These are phyloP conservation scores for Mucor circinelloides DNA, from an alignment of 371 early-diverging fungal genomes.

Conservation along the genomic window DNA sequence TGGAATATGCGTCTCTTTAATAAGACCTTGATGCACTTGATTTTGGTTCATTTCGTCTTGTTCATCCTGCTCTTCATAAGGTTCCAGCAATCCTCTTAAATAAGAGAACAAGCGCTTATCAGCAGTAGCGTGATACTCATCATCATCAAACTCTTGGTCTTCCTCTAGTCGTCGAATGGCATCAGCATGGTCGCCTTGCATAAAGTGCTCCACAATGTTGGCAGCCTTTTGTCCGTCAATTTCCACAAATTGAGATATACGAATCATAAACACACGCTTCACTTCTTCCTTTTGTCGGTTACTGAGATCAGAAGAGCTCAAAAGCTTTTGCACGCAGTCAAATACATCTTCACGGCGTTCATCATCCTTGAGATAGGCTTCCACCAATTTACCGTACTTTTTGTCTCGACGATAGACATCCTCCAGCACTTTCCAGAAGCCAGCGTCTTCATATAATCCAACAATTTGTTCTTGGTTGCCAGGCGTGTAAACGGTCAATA, in stretches of 20 bases:
- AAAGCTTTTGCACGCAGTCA: conserved; percentile 57
- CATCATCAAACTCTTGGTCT: conserved; percentile 55
- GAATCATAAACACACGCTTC: conserved; percentile 61
- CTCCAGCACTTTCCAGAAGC: conserved; percentile 77
- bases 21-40: conserved; percentile 12
- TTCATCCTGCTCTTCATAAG: conserved; percentile 18
- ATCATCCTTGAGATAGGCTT: conserved; percentile 72
- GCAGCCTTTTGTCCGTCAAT: conserved; percentile 72
- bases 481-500: conserved; percentile 67
- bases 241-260: conserved; percentile 69
- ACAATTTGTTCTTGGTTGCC: conserved; percentile 60
- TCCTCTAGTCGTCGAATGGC: conserved; percentile 60
- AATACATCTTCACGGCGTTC: conserved; percentile 59
- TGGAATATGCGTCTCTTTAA: conserved; percentile 14
- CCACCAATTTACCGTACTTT: conserved; percentile 67
- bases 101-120: conserved; percentile 67
- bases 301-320: conserved; percentile 52
- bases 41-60: conserved; percentile 4
- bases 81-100: conserved; percentile 70
- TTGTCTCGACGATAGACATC: conserved; percentile 62
- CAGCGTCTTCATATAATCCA: conserved; percentile 62
- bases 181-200: conserved; percentile 64
- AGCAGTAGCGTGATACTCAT: conserved; percentile 40
- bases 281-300: conserved; percentile 61
- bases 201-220: conserved; percentile 57